phyloP scores from a whole-genome alignment of 192 early-diverging fungal species.

The Piromyces finnis region DNA sequence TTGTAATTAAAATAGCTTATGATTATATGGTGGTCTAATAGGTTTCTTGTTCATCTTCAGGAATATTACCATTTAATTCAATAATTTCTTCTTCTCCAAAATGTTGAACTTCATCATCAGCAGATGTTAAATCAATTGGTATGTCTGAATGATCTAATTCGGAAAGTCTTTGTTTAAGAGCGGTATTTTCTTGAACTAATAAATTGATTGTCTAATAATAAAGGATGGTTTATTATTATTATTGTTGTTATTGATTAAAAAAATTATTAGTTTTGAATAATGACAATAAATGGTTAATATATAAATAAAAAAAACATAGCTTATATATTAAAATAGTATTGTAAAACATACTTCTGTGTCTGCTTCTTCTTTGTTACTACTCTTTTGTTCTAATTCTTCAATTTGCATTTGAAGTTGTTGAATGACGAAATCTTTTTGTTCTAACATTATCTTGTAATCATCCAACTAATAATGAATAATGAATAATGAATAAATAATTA shows the following conservation, averaged over 20 bases:
- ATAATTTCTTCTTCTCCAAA: too few relatives aligned
- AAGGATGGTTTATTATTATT: too few relatives aligned
- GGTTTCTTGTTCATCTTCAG: too few relatives aligned
- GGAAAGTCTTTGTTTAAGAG: neutral
- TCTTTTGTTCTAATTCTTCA: neutral
- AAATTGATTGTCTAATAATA: neutral
- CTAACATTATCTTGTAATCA: neutral
- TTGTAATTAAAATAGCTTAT: too few relatives aligned
- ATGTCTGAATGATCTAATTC: neutral
- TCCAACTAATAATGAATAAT: neutral
- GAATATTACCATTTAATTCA: too few relatives aligned
- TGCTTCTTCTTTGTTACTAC: neutral
- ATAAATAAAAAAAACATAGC: too few relatives aligned
- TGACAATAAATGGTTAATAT: too few relatives aligned
- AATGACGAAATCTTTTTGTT: neutral
- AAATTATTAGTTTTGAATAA: too few relatives aligned
- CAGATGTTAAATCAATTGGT: neutral
- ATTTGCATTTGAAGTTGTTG: neutral
- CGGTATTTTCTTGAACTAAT: neutral
- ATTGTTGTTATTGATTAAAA: too few relatives aligned
- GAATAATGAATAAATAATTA: too few relatives aligned
- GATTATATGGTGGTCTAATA: too few relatives aligned
- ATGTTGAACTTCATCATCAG: neutral
- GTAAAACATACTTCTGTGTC: neutral
- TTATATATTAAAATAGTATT: too few relatives aligned